Evolutionary conservation across 2,329 filamentous ascomycete genomes (phyloP), one percentile per base, ranked within the genome.

Genomic region (Clonostachys solani): DNA sequence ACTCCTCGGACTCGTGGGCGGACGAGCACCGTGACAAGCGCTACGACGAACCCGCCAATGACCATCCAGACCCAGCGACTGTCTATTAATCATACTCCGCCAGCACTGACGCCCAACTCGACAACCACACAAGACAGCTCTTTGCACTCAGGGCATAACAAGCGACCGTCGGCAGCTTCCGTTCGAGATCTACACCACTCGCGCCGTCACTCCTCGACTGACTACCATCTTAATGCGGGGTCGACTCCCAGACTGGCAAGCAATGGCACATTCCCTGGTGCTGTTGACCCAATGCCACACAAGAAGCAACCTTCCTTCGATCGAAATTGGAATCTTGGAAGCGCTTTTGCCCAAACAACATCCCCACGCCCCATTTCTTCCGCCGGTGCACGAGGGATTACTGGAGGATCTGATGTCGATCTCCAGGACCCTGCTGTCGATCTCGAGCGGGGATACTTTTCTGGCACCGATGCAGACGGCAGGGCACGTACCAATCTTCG

Each of bases 371-470:
- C 79, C 5, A 61, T 80, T 17, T 81, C 79, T 5, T 78, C 78
- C 4, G 66, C 76, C 15, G 77, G 75, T 13, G 58, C 76, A 33
- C 71, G 75, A 33, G 76, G 79, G 46, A 56, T 68, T 7, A 45
- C 68, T 43, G 63, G 65, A 18, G 60, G 60, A 18, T 67, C 70
- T 2, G 68, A 68, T 15, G 56, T 65, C 13, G 63, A 69, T 12
- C 56, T 68, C 13, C 72, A 72, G 51, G 76, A 80, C 49, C 73
- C 73, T 9, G 68, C 70, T 15, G 65, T 73, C 19, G 88, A 95
- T 50, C 65, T 89, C 15, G 94, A 97, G 58, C 81, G 90, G 35
- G 92, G 92, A 19, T 97, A 97, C 65, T 96, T 96, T 61, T 96
- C 92, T 8, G 90, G 92, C 4, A 87, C 87, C 15, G 92, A 97